phyloP scores from a whole-genome alignment of 2,329 filamentous ascomycete genomes.

The Penicillium sp. region DNA sequence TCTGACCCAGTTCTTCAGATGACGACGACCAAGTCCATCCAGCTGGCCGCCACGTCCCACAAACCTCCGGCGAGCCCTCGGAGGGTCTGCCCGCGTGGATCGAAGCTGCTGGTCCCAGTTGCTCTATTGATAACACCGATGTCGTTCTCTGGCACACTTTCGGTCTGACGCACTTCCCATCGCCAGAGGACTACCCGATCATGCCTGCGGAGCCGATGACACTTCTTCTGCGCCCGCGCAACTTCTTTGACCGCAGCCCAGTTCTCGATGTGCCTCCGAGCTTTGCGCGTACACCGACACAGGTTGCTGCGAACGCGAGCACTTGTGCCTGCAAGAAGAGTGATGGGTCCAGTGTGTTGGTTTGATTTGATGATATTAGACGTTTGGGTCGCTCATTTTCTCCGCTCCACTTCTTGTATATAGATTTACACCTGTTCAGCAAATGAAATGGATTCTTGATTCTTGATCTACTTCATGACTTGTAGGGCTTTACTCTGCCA shows the following conservation, averaged over 20 bases:
- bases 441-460: neutral
- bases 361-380: constrained; percentile 22
- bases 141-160: constrained; percentile 94
- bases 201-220: constrained; percentile 89
- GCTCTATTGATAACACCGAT: constrained; percentile 74
- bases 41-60: constrained; percentile 81
- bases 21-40: constrained; percentile 78
- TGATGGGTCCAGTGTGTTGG: constrained; percentile 39
- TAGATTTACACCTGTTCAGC: neutral
- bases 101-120: constrained; percentile 58
- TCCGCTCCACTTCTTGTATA: neutral
- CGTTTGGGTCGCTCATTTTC: neutral
- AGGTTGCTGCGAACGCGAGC: constrained; percentile 52
- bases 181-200: constrained; percentile 86
- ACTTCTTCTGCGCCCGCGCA: constrained; percentile 70
- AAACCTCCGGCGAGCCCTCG: constrained; percentile 77
- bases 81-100: constrained; percentile 74
- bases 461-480: neutral
- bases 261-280: constrained; percentile 77
- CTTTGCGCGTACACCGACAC: constrained; percentile 69
- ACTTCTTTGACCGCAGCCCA: constrained; percentile 80
- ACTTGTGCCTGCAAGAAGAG: constrained; percentile 36
- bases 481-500: neutral
- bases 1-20: constrained; percentile 51
- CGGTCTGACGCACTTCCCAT: constrained; percentile 82